These are phyloP conservation scores for Russula foetens DNA, from an alignment of 768 basidiomycete genomes.

Conservation along the genomic window DNA sequence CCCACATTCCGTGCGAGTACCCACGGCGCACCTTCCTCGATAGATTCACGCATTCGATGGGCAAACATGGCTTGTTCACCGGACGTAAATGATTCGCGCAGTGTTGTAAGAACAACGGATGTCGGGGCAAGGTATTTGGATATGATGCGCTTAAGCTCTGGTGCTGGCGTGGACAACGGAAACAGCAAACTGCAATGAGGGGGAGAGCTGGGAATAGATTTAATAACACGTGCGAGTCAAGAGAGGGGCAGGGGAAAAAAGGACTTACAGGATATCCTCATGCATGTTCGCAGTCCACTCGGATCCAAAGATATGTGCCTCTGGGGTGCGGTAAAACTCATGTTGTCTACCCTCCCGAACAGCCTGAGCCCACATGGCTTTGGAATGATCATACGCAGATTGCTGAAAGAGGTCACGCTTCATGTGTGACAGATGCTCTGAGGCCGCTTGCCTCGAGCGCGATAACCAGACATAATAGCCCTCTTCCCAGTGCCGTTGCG, in stretches of 20 bases:
- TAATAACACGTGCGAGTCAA: not conserved
- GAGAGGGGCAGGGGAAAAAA: not conserved
- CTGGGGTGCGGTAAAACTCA: constrained; percentile 11
- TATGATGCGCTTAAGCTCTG: constrained; percentile 46
- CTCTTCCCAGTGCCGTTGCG: constrained; percentile 58
- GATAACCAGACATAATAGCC: constrained; percentile 73
- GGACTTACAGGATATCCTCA: constrained; percentile 18
- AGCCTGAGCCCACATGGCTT: constrained; percentile 43
- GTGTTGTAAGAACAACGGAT: constrained; percentile 39
- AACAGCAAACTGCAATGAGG: constrained; percentile 40
- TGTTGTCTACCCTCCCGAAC: constrained; percentile 38
- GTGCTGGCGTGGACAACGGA: constrained; percentile 48
- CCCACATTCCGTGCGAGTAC: constrained; percentile 33
- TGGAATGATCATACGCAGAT: constrained; percentile 32
- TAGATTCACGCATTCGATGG: constrained; percentile 53
- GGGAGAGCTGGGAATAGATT: constrained; percentile 5
- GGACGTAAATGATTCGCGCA: constrained; percentile 44
- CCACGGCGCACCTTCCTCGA: constrained; percentile 52
- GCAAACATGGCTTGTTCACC: constrained; percentile 56
- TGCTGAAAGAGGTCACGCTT: constrained; percentile 46
- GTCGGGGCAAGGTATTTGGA: constrained; percentile 52
- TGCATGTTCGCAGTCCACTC: constrained; percentile 16
- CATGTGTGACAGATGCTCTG: constrained; percentile 55
- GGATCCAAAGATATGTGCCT: constrained; percentile 13
- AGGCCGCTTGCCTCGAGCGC: constrained; percentile 41